Percentiles rank a stretch among this genome's conserved stretches.
Evolutionary conservation across 345 rosid genomes (phyloP).

Genomic region (Eucalyptus paniculata): DNA sequence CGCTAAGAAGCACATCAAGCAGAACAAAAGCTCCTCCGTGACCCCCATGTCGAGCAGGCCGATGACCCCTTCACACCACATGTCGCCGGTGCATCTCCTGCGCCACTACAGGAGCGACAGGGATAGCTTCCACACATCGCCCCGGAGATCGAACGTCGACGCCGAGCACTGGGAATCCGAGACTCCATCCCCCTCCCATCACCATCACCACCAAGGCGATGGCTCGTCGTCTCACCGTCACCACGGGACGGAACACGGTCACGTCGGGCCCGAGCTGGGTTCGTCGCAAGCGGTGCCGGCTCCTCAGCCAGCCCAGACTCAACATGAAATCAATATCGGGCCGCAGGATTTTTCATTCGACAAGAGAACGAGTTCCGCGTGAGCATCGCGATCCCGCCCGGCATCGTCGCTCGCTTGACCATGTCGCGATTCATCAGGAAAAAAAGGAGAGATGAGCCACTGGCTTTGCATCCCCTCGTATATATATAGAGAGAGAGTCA

Average conservation of each 20-base stretch:
- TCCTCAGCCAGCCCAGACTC: neutral
- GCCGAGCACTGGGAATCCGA: slow-evolving; percentile 15
- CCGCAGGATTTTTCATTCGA: neutral
- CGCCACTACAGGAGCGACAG: slow-evolving; percentile 14
- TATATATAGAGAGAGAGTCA: neutral
- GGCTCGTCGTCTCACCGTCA: slow-evolving; percentile 14
- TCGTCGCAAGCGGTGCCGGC: neutral
- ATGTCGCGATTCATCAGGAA: neutral
- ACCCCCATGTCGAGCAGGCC: slow-evolving; percentile 58
- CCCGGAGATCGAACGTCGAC: slow-evolving; percentile 11
- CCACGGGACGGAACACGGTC: neutral
- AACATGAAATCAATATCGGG: neutral
- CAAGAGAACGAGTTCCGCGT: neutral
- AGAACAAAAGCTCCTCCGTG: slow-evolving; percentile 27
- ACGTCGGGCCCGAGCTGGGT: neutral
- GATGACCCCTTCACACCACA: slow-evolving; percentile 40
- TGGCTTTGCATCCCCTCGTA: neutral
- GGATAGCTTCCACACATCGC: slow-evolving; percentile 23
- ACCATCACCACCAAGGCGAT: neutral
- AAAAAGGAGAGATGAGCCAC: neutral
- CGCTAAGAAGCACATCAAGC: slow-evolving; percentile 59
- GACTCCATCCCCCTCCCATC: slow-evolving; percentile 8
- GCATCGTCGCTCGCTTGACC: neutral
- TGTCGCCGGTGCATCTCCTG: slow-evolving; percentile 56
- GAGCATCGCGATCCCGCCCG: neutral